Evolutionary conservation across 345 rosid species (phyloP).

Genomic region (Hypericum androsaemum): DNA sequence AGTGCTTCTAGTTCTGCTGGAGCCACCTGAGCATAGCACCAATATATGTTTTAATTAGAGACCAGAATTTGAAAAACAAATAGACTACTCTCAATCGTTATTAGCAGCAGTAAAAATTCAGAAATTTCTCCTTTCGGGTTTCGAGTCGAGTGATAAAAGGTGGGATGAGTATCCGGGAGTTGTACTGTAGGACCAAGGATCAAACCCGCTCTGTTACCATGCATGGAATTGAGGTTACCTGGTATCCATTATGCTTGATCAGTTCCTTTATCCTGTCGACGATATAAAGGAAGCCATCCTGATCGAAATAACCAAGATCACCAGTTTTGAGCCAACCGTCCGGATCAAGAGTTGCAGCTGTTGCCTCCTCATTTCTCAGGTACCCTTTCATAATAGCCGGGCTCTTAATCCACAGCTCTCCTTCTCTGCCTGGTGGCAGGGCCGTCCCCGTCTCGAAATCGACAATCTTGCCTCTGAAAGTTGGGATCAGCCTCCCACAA

Average conservation of each 20-base stretch:
- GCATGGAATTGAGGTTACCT: constrained; percentile 18
- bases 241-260: constrained; percentile 62
- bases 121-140: no score
- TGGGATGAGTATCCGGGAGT: no score
- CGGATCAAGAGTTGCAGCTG: constrained; percentile 28
- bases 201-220: no score
- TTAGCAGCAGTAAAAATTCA: no score
- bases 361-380: constrained; percentile 39
- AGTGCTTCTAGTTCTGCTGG: constrained; percentile 61
- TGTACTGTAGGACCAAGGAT: no score
- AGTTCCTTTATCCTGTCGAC: constrained; percentile 65
- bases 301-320: constrained; percentile 50
- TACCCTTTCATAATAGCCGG: constrained; percentile 44
- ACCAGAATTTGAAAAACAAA: background rate
- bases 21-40: constrained; percentile 36
- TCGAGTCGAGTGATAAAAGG: no score
- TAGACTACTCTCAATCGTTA: no score
- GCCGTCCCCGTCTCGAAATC: constrained; percentile 31
- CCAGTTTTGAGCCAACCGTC: constrained; percentile 63
- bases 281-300: constrained; percentile 39
- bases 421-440: constrained; percentile 28
- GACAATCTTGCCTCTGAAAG: constrained; percentile 35
- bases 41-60: background rate
- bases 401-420: constrained; percentile 50
- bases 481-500: constrained; percentile 35